These are phyloP conservation scores for Alternaria sp. DNA, from an alignment of 2,329 filamentous ascomycete species.

Conservation along the genomic window DNA sequence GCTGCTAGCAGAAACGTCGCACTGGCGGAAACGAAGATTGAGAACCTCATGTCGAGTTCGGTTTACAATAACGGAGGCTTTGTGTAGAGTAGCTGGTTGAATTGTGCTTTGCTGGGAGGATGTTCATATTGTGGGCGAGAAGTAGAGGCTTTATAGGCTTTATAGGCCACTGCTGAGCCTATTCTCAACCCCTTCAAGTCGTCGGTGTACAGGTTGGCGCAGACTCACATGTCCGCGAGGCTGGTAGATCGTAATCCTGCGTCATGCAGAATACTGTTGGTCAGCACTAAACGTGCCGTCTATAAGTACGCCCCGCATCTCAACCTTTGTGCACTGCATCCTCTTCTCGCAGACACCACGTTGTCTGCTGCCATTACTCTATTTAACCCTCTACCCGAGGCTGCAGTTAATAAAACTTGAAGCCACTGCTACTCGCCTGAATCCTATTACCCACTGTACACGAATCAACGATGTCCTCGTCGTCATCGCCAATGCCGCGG, in stretches of 20 bases:
- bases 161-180: background rate
- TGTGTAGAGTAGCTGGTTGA: background rate
- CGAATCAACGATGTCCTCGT: background rate
- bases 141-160: background rate
- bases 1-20: background rate
- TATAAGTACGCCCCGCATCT: background rate
- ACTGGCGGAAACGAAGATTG: background rate
- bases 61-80: too few species aligned
- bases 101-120: fast-evolving
- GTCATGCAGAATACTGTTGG: background rate
- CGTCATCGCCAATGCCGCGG: background rate
- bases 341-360: background rate
- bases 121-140: background rate
- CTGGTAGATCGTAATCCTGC: background rate
- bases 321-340: background rate
- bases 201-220: background rate
- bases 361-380: background rate
- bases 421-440: background rate
- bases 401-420: background rate
- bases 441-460: background rate
- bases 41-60: too few species aligned
- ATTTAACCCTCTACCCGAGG: background rate
- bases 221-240: background rate
- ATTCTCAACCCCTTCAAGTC: background rate
- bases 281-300: background rate